These are phyloP conservation scores for Talaromyces sp. DNA, from an alignment of 2,329 filamentous ascomycete species.

Conservation along the genomic window DNA sequence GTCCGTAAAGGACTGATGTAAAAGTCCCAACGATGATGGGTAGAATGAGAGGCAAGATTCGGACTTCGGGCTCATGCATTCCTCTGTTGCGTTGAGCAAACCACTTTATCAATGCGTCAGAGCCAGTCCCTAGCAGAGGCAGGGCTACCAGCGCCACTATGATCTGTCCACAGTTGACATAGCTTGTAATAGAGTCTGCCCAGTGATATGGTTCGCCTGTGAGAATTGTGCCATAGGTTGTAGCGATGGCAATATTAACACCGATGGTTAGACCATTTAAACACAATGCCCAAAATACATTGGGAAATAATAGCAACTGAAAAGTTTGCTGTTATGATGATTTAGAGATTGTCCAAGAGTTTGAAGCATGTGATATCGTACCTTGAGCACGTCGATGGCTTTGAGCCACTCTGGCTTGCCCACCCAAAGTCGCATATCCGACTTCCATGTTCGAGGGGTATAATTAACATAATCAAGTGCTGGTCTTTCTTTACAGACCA, in stretches of 20 bases:
- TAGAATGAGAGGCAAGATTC: conserved; percentile 38
- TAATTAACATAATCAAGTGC: conserved; percentile 42
- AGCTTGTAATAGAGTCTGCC: conserved; percentile 37
- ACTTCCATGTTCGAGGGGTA: conserved; percentile 37
- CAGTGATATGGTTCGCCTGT: conserved; percentile 41
- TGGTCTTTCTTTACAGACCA: conserved; percentile 18
- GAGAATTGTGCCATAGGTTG: conserved; percentile 45
- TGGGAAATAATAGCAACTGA: conserved; percentile 43
- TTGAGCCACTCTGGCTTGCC: conserved; percentile 44
- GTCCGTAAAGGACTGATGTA: conserved; percentile 44
- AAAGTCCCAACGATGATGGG: conserved; percentile 44
- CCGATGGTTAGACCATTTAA: conserved; percentile 46
- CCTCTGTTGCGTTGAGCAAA: conserved; percentile 40
- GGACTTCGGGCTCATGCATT: conserved; percentile 46
- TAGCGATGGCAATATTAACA: conserved; percentile 48
- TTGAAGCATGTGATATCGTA: conserved; percentile 6
- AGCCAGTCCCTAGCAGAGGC: conserved; percentile 44
- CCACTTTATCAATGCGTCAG: conserved; percentile 41
- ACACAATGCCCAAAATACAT: conserved; percentile 46
- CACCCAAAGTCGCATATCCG: conserved; percentile 45
- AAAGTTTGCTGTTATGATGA: conserved; percentile 30
- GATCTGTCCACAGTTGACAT: conserved; percentile 47
- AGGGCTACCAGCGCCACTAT: conserved; percentile 42
- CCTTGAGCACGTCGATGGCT: conserved; percentile 23
- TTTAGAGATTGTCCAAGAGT: not conserved